These are phyloP conservation scores for Fusarium piperis DNA, from an alignment of 2,329 filamentous ascomycete species.

Conservation along the genomic window DNA sequence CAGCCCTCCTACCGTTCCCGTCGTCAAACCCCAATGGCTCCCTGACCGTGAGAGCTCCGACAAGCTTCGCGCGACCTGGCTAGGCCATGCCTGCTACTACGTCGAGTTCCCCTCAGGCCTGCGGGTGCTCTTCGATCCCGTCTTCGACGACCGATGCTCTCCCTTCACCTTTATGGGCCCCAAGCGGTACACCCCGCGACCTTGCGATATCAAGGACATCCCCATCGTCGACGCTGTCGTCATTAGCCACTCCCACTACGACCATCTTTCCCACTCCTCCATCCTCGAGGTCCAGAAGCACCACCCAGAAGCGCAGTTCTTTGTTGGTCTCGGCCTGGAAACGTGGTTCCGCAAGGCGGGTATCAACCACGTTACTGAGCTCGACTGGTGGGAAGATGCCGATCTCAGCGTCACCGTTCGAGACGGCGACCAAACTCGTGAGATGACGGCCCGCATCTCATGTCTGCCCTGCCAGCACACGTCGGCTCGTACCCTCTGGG, in stretches of 20 bases:
- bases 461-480: conserved; percentile 89
- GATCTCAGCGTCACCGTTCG: conserved; percentile 68
- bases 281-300: conserved; percentile 74
- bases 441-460: conserved; percentile 76
- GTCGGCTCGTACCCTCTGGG: conserved; percentile 73
- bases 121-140: conserved; percentile 91
- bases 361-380: conserved; percentile 81
- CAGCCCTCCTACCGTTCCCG: conserved; percentile 70
- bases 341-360: conserved; percentile 80
- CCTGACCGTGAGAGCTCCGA: conserved; percentile 63
- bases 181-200: conserved; percentile 79
- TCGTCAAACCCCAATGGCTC: conserved; percentile 75
- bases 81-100: conserved; percentile 94
- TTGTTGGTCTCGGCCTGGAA: conserved; percentile 85
- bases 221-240: conserved; percentile 80
- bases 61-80: conserved; percentile 86
- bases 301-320: conserved; percentile 85
- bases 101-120: conserved; percentile 89
- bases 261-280: conserved; percentile 84
- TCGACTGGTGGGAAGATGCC: conserved; percentile 94
- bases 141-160: conserved; percentile 88
- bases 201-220: conserved; percentile 81
- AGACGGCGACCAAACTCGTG: conserved; percentile 43
- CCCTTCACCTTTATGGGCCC: conserved; percentile 77
- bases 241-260: conserved; percentile 93